Percentiles rank a stretch among this genome's conserved stretches.
These are phyloP conservation scores for Carex arenaria DNA, from an alignment of 202 grass and related monocot species.

Conservation along the genomic window DNA sequence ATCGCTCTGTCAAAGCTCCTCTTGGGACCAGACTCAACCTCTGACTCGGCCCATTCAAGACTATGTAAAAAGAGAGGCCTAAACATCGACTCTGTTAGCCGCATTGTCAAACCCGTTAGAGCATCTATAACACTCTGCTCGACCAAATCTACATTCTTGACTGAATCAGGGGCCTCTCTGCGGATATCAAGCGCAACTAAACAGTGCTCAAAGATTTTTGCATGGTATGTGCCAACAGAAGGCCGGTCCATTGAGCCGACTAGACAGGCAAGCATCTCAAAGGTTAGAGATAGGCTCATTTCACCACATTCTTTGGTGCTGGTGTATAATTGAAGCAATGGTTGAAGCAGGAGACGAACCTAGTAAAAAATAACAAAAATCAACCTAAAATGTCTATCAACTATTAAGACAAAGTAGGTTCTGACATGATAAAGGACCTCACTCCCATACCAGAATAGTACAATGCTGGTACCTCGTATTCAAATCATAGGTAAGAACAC, in stretches of 20 bases:
- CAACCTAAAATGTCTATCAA: not conserved
- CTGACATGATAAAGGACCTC: no score
- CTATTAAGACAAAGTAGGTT: not conserved
- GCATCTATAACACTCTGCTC: slow-evolving; percentile 75
- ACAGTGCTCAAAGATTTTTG: slow-evolving; percentile 81
- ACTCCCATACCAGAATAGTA: not conserved
- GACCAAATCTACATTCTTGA: slow-evolving; percentile 61
- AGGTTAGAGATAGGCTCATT: slow-evolving; percentile 52
- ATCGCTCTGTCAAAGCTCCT: slow-evolving; percentile 74
- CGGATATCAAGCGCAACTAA: slow-evolving; percentile 75
- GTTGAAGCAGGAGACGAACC: slow-evolving; percentile 74
- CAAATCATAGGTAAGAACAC: not conserved
- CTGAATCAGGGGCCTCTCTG: slow-evolving; percentile 42
- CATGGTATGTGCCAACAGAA: slow-evolving; percentile 75
- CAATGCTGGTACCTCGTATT: not conserved
- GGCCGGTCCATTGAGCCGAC: slow-evolving; percentile 65
- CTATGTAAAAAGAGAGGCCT: slow-evolving; percentile 80
- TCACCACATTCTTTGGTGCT: slow-evolving; percentile 65
- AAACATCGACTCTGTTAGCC: slow-evolving; percentile 89
- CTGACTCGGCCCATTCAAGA: slow-evolving; percentile 76
- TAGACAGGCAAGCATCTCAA: slow-evolving; percentile 66
- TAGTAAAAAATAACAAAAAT: slow-evolving; percentile 27
- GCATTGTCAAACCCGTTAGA: slow-evolving; percentile 69
- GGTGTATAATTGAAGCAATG: slow-evolving; percentile 60
- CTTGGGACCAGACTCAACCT: slow-evolving; percentile 43